These are phyloP conservation scores for Amanita brunnescens DNA, from an alignment of 768 basidiomycete species.

Conservation along the genomic window DNA sequence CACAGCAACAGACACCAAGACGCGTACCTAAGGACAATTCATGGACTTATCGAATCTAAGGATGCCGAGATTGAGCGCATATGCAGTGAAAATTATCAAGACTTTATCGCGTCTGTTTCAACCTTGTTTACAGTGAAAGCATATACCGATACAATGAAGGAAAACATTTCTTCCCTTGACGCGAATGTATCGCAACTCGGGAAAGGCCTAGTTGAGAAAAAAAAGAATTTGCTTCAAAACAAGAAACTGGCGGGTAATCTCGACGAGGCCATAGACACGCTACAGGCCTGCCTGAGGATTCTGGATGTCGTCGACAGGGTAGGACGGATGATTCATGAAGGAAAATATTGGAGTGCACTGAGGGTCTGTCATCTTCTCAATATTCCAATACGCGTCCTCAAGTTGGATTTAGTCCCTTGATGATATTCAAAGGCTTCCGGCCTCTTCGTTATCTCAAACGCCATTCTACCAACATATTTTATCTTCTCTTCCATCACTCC, in stretches of 20 bases:
- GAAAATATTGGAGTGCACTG: conserved; percentile 95
- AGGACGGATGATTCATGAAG: conserved; percentile 85
- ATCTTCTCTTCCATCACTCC: conserved; percentile 84
- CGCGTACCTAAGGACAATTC: conserved; percentile 76
- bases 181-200: conserved; percentile 84
- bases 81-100: conserved; percentile 94
- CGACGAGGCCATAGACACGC: conserved; percentile 92
- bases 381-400: conserved; percentile 22
- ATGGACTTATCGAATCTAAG: conserved; percentile 86
- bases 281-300: conserved; percentile 88
- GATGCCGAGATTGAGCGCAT: conserved; percentile 95
- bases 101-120: conserved; percentile 96
- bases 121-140: conserved; percentile 93
- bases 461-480: conserved; percentile 90
- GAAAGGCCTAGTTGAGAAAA: conserved; percentile 85
- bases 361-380: conserved; percentile 53
- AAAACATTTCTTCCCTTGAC: conserved; percentile 87
- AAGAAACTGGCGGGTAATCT: conserved; percentile 91
- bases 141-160: conserved; percentile 89
- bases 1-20: conserved; percentile 85
- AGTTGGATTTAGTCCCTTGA: conserved; percentile 70
- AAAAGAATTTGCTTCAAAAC: conserved; percentile 78
- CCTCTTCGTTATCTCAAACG: conserved; percentile 83
- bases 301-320: conserved; percentile 91
- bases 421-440: conserved; percentile 86